Evolutionary conservation across 2,329 filamentous ascomycete genomes (phyloP).

Genomic region (Talaromyces sp.): DNA sequence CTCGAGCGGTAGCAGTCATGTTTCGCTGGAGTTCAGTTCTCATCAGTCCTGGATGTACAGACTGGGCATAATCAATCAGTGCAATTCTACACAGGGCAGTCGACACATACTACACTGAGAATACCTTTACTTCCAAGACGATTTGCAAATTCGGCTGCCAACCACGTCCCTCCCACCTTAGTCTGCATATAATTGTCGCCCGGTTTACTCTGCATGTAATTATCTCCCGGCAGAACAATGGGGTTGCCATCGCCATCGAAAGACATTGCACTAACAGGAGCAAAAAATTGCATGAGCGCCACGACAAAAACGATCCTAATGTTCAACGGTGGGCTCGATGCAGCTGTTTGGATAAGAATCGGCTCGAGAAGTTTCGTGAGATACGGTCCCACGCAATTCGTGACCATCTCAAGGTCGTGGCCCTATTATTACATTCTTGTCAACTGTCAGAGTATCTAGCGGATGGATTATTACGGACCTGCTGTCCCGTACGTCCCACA

Average conservation of each 20-base stretch:
- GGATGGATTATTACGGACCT: conserved; percentile 10
- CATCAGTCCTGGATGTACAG: conserved; percentile 39
- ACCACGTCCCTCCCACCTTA: conserved; percentile 32
- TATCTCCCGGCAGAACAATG: conserved; percentile 8
- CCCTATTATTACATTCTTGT: conserved; percentile 16
- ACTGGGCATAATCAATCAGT: conserved; percentile 9
- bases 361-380: conserved; percentile 35
- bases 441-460: neutral
- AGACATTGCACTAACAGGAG: conserved; percentile 13
- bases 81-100: conserved; percentile 7
- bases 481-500: conserved; percentile 14
- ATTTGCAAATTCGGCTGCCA: conserved; percentile 25
- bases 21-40: conserved; percentile 31
- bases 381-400: conserved; percentile 36
- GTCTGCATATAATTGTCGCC: conserved; percentile 26
- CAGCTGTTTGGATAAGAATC: conserved; percentile 26
- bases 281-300: conserved; percentile 14
- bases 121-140: conserved; percentile 15
- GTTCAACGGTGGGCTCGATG: conserved; percentile 11
- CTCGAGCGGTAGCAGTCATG: conserved; percentile 5
- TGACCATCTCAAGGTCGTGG: conserved; percentile 34
- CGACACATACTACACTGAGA: conserved; percentile 18
- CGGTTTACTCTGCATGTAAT: conserved; percentile 9
- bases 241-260: conserved; percentile 11
- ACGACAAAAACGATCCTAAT: conserved; percentile 32